phyloP scores from a whole-genome alignment of 257 asterid species.

The Vinca minor region DNA sequence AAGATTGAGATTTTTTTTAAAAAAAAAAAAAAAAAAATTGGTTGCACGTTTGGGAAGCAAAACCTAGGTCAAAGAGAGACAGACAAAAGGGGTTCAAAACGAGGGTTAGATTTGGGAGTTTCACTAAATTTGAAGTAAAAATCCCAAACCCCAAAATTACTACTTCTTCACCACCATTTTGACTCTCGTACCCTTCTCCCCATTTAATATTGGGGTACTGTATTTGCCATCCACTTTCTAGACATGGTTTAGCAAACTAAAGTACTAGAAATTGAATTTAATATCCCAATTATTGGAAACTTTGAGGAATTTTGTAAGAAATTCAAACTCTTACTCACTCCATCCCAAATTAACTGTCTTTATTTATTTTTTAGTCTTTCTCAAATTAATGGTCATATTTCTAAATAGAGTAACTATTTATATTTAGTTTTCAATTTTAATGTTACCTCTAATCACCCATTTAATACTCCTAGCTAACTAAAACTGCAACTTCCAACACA shows the following conservation, averaged over 20 bases:
- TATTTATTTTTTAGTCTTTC: no score
- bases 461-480: no score
- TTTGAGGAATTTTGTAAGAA: conserved; percentile 15
- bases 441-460: no score
- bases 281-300: conserved; percentile 7
- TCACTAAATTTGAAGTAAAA: conserved; percentile 37
- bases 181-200: conserved; percentile 33
- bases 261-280: conserved; percentile 22
- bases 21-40: no score
- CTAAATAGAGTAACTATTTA: no score
- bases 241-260: no score
- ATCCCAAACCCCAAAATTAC: no score
- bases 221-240: conserved; percentile 43
- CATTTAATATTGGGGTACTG: conserved; percentile 23
- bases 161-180: conserved; percentile 27
- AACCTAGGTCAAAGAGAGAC: conserved; percentile 70
- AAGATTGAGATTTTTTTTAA: no score
- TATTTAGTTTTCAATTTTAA: no score
- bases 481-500: no score
- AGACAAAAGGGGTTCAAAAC: conserved; percentile 55
- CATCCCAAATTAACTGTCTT: no score
- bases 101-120: conserved; percentile 66
- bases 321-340: conserved; percentile 27
- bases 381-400: no score
- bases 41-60: conserved; percentile 79